Evolutionary conservation across 2,329 filamentous ascomycete genomes (phyloP).

Genomic region (Zymoseptoria tritici): DNA sequence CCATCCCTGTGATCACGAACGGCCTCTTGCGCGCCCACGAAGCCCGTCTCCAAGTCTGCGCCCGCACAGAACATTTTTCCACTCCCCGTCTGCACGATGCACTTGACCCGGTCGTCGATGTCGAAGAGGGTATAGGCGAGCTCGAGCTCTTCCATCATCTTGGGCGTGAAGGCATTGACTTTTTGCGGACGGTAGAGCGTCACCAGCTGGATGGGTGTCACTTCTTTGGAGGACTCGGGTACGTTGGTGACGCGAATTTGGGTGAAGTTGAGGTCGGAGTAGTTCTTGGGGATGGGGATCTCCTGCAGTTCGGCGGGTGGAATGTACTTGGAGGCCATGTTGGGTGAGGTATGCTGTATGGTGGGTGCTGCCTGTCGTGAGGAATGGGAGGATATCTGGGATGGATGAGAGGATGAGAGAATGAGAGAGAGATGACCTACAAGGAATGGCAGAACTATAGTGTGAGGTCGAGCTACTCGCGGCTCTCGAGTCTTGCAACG

Average conservation of each 20-base stretch:
- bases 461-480: background rate
- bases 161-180: slow-evolving; percentile 62
- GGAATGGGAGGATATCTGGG: background rate
- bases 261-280: slow-evolving; percentile 34
- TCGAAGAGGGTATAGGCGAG: slow-evolving; percentile 46
- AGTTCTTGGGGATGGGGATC: slow-evolving; percentile 22
- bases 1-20: slow-evolving; percentile 48
- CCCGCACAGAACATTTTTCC: slow-evolving; percentile 49
- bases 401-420: background rate
- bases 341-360: background rate
- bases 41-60: slow-evolving; percentile 49
- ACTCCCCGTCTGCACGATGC: slow-evolving; percentile 47
- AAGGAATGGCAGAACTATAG: background rate
- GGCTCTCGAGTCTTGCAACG: background rate
- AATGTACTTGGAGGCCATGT: slow-evolving; percentile 13
- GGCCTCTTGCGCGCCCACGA: slow-evolving; percentile 37
- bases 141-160: slow-evolving; percentile 56
- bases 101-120: slow-evolving; percentile 48
- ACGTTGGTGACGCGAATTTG: slow-evolving; percentile 38
- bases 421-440: slow-evolving; percentile 1
- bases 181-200: slow-evolving; percentile 57
- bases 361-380: background rate
- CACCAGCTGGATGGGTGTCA: slow-evolving; percentile 56
- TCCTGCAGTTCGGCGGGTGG: slow-evolving; percentile 13
- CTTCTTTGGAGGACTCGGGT: slow-evolving; percentile 40